Conservation (phyloP, 225 moss, liverwort and hornwort genomes). For the Marchantia paleacea region DNA sequence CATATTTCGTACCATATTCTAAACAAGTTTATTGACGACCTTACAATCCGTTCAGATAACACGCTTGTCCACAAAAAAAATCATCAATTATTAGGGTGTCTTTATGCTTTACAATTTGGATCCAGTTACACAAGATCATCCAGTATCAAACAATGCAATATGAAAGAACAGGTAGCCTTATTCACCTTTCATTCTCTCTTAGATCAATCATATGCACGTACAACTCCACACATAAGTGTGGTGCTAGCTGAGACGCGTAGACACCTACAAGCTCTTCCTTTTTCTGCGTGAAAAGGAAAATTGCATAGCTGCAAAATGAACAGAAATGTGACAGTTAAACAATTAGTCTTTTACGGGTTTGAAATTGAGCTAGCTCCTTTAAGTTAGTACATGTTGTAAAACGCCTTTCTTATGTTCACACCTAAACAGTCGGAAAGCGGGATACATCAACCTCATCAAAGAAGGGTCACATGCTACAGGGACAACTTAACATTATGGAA, state of each 20-base stretch:
- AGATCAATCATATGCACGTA: conserved; percentile 99
- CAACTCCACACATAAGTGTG: conserved; percentile 87
- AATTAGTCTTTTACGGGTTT: neutral
- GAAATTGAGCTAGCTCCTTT: neutral
- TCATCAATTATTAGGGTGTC: too few species aligned
- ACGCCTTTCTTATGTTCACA: neutral
- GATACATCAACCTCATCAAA: neutral
- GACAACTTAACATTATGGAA: neutral
- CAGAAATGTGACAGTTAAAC: neutral
- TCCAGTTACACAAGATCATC: too few species aligned
- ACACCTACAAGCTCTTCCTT: conserved; percentile 96
- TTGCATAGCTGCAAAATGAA: conserved; percentile 51
- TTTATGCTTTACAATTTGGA: too few species aligned
- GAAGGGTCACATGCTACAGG: neutral
- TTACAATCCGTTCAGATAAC: too few species aligned
- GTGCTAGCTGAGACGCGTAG: conserved; percentile 90
- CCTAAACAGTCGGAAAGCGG: neutral
- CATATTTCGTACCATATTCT: too few species aligned
- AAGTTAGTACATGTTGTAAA: too few species aligned
- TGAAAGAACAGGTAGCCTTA: neutral
- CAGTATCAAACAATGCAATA: too few species aligned
- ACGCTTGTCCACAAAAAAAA: too few species aligned
- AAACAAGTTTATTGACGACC: too few species aligned
- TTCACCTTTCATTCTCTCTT: conserved; percentile 77
- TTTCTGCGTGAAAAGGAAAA: conserved; percentile 87